These are phyloP conservation scores for Penicillium cosmopolitanum DNA, from an alignment of 495 filamentous ascomycete genomes.

Conservation along the genomic window DNA sequence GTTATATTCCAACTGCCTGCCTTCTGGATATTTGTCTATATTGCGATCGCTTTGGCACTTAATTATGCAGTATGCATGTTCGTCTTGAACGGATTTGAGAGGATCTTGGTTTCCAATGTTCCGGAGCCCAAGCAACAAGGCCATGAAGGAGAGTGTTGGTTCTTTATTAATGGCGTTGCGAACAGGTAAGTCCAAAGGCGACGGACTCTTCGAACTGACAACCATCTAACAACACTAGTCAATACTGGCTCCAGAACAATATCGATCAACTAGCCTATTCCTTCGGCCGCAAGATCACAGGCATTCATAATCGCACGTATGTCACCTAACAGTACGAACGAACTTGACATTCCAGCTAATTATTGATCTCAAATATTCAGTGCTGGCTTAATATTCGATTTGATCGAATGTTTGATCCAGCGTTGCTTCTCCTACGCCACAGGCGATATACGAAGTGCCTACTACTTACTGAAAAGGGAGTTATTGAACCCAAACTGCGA, in stretches of 20 bases:
- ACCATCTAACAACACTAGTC: conserved; percentile 19
- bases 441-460: conserved; percentile 60
- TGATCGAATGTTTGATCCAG: conserved; percentile 77
- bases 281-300: conserved; percentile 73
- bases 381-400: conserved; percentile 69
- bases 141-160: conserved; percentile 40
- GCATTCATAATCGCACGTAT: conserved; percentile 82
- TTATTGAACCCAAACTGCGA: conserved; percentile 51
- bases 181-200: conserved; percentile 27
- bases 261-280: conserved; percentile 72
- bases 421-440: conserved; percentile 76
- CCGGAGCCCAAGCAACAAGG: conserved; percentile 22
- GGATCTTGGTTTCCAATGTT: conserved; percentile 30
- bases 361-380: conserved; percentile 13
- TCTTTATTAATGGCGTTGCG: conserved; percentile 45
- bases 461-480: conserved; percentile 33
- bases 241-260: conserved; percentile 62
- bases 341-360: not conserved
- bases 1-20: conserved; percentile 52
- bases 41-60: conserved; percentile 40
- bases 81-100: conserved; percentile 44
- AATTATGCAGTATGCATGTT: conserved; percentile 54
- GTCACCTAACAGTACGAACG: conserved; percentile 6
- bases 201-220: not conserved
- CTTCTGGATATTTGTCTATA: conserved; percentile 49